Conservation (phyloP, 306 rosid genomes). For the Vigna nakashimae region DNA sequence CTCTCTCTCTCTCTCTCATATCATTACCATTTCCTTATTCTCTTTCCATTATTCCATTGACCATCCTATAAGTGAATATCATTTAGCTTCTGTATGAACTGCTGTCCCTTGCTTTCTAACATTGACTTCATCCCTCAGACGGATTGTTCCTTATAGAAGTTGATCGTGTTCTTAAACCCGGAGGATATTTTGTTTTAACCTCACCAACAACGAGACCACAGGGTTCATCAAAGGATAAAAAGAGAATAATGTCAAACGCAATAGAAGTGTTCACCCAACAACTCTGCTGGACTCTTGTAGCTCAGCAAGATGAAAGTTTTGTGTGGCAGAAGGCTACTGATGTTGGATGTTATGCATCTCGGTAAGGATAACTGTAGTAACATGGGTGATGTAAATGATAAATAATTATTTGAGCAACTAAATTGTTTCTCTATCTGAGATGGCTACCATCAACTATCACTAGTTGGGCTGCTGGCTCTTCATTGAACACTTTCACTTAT, state of each 20-base stretch:
- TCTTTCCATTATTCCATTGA: neutral
- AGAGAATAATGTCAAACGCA: slow-evolving; percentile 60
- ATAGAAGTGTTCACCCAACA: slow-evolving; percentile 71
- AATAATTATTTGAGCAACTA: slow-evolving; percentile 17
- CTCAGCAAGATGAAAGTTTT: slow-evolving; percentile 91
- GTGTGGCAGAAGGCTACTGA: slow-evolving; percentile 92
- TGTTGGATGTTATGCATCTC: slow-evolving; percentile 76
- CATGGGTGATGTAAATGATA: slow-evolving; percentile 10
- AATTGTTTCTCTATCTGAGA: slow-evolving; percentile 34
- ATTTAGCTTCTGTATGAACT: slow-evolving; percentile 25
- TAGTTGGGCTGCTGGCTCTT: slow-evolving; percentile 44
- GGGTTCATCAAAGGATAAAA: slow-evolving; percentile 68
- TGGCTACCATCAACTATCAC: slow-evolving; percentile 18
- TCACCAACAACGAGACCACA: slow-evolving; percentile 73
- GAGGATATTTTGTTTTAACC: slow-evolving; percentile 96
- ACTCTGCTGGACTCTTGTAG: slow-evolving; percentile 92
- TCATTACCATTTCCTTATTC: slow-evolving; percentile 22
- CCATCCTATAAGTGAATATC: slow-evolving; percentile 19
- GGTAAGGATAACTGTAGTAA: slow-evolving; percentile 59
- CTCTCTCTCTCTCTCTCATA: slow-evolving; percentile 26
- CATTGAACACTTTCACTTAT: slow-evolving; percentile 39
- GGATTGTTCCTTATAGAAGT: slow-evolving; percentile 85
- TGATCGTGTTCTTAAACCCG: slow-evolving; percentile 97
- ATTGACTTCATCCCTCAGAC: slow-evolving; percentile 62
- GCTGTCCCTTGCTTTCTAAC: slow-evolving; percentile 36